These are phyloP conservation scores for Coemansia sp. DNA, from an alignment of 192 early-diverging fungal species.

Conservation along the genomic window DNA sequence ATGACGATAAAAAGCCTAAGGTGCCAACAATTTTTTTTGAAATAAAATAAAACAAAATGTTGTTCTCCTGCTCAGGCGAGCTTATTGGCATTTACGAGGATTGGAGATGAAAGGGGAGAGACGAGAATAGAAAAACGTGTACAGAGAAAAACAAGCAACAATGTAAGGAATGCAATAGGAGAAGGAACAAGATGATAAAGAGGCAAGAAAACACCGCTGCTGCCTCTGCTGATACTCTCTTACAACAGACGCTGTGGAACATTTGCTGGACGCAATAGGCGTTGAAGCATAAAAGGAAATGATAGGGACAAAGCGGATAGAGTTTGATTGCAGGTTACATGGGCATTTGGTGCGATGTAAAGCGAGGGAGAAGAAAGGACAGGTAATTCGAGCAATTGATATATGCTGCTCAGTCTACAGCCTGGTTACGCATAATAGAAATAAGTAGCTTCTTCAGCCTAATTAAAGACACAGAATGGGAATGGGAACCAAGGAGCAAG, in stretches of 20 bases:
- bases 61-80: not conserved
- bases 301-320: constrained; percentile 3
- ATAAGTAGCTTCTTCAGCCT: not conserved
- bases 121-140: not conserved
- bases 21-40: not conserved
- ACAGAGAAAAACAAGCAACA: not conserved
- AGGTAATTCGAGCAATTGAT: not conserved
- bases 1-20: not conserved
- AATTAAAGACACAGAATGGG: not conserved
- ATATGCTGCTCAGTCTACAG: not conserved
- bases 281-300: not conserved
- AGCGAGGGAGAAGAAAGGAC: not conserved
- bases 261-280: not conserved
- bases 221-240: not conserved
- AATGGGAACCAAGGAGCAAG: constrained; percentile 4
- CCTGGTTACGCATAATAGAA: not conserved
- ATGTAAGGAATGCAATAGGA: not conserved
- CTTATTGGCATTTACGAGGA: not conserved
- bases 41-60: not conserved
- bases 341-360: not conserved
- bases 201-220: not conserved
- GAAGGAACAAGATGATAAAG: not conserved
- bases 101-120: not conserved
- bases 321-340: constrained; percentile 7
- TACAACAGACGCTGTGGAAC: not conserved